Base-by-base conservation (phyloP, 345 rosid genomes). In the Triadica sebifera region DNA sequence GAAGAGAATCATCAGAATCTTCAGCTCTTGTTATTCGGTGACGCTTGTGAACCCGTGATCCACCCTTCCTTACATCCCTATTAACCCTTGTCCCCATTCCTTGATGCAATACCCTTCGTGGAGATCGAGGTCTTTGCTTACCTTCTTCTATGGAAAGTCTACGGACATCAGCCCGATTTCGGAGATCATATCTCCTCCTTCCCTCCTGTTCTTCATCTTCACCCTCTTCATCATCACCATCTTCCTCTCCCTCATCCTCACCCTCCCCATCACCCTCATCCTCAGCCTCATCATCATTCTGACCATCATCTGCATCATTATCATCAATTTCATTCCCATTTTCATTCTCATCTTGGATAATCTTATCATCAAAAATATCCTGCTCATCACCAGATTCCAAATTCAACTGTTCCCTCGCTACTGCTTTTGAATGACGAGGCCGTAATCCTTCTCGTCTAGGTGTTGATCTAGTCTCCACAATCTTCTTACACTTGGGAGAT, bases 381-480 rank as follows among this genome's bases (percentile, higher is more conserved):
- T 87, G 87, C 71, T 84, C 94, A 75, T 84, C 92, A 67, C 82
- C 91, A 71, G 89, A 87, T 71, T 89, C 93, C 74, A 82, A 77
- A 80, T 78, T 81, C 67, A 89, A 69, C 49, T 70, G 85, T 77
- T 83, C 81, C 80, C 88, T 87, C 72, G 83, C 84, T 61, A 82
- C 65, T 29, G 80, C 78, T 76, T 84, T 89, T 43, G 96, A 91
- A 63, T 87, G 89, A 69, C 99, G 97, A 70, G 99, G 99, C 66
- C 99, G 87, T 81, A 96, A 79, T 58, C 99, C 99, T 87, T 96
- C 98, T 71, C 99, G 97, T n/a, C 99, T 91, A 64, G 99, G 99
- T 11, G 83, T 84, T 51, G 84, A 79, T 84, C 83, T 90, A 72
- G 80, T 70, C 71, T 84, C 88, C 75, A 65, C 78, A 62, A 73